Percentiles rank a stretch among this genome's conserved stretches.
Conservation (phyloP, 2,329 filamentous ascomycete species). For the Nothophaeocryptopus gaeumannii region DNA sequence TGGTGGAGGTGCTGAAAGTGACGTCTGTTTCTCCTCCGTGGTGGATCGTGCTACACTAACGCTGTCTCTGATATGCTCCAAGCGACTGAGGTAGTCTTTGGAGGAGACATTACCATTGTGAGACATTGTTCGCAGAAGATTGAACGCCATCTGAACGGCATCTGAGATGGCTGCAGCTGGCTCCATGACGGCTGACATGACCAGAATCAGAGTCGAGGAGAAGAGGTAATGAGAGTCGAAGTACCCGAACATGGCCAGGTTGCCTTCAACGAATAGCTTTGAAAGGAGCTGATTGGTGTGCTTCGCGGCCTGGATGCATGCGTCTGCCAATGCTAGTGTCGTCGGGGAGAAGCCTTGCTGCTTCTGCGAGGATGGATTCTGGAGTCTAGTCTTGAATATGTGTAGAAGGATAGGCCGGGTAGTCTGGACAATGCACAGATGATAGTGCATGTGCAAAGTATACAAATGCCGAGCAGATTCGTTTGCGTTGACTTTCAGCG, state of each 20-base stretch:
- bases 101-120: slow-evolving; percentile 45
- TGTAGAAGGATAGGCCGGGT: slow-evolving; percentile 37
- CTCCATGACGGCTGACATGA: slow-evolving; percentile 41
- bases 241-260: slow-evolving; percentile 49
- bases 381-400: slow-evolving; percentile 26
- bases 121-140: slow-evolving; percentile 41
- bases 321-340: slow-evolving; percentile 35
- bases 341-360: slow-evolving; percentile 29
- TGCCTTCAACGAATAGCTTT: slow-evolving; percentile 48
- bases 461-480: slow-evolving; percentile 29
- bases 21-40: no score
- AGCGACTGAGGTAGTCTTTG: slow-evolving; percentile 42
- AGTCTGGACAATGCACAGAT: slow-evolving; percentile 38
- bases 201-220: slow-evolving; percentile 46
- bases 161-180: slow-evolving; percentile 36
- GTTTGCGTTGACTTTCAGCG: slow-evolving; percentile 35
- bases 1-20: no score
- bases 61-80: slow-evolving; percentile 31
- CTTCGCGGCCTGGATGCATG: slow-evolving; percentile 46
- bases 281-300: slow-evolving; percentile 46
- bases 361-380: slow-evolving; percentile 1
- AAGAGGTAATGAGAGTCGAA: slow-evolving; percentile 50
- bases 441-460: slow-evolving; percentile 39
- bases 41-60: background rate
- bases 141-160: slow-evolving; percentile 40